Base-by-base conservation (phyloP, 1,284 basidiomycete genomes). In the Melampsora occidentalis region DNA sequence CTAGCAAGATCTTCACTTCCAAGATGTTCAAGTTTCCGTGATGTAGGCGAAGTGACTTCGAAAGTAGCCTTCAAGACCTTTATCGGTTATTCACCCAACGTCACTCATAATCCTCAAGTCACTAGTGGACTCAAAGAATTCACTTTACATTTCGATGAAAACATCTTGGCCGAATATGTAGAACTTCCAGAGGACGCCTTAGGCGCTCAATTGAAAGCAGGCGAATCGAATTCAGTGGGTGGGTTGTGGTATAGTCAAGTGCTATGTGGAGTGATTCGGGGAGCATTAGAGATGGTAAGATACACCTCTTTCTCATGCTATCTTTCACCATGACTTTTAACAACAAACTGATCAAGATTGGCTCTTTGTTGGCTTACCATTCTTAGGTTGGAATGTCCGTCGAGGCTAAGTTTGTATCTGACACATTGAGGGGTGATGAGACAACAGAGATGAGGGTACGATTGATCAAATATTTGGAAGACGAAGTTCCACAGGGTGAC, bases 31-130 rank as follows among this genome's bases (percentile, higher is more conserved):
- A 93, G 97, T 82, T 97, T 99, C 81, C 87, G 89, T 78, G 95
- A 98, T 83, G 92, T 93, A 0, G 97, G 93, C 7, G 94, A 98
- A 61, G 67, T 51, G 25, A 33, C 22, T 53, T n/a, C n/a, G 9
- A 79, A 96, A 92, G 92, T 99, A 80, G 97, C 94, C n/a, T 99
- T 99, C 87, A 97, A 97, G 84, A 91, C 94, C 16, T 99, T 99
- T 84, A 86, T 99, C 73, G 97, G 97, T 83, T 91, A 98, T 80
- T 90, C 91, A 0, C 97, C 97, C 0, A 86, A 85, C 35, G 87
- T 98, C 67, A 88, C 89, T 9, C 93, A 96, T 80, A 86, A 79
- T 67, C 87, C 79, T 81, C 85, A 75, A 71, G 71, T 73, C 10
- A 78, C 78, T 3, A 76, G 70, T 62, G 73, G 66, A 6, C 77